Evolutionary conservation across 1,284 basidiomycete species (phyloP), one percentile per base, ranked within the genome.

Genomic region (Ustilago hordei): DNA sequence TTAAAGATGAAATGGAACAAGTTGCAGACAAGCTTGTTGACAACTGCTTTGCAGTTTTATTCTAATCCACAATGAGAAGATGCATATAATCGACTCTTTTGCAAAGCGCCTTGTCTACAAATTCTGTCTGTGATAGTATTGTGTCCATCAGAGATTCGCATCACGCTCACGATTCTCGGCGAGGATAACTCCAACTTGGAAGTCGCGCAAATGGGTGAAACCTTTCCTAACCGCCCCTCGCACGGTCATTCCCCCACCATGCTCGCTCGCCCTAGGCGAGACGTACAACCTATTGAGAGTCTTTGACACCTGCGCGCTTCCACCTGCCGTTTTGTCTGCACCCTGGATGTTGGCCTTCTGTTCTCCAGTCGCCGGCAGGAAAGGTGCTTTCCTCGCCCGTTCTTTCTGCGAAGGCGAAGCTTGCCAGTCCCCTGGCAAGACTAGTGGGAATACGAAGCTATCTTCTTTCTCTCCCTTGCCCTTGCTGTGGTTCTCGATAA

Each of bases 351-450:
- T n/a, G 34, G 31, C 39, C 41, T 59, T 38, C n/a, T 58, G 38
- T 19, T 69, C 67, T 15, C 48, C 55, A 1, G 70, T 62, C 3
- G 53, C 66, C 2, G 75, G 71, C 1, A 74, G 52, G 15, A 69
- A 63, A 3, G 69, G 57, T 4, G 64, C 67, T 15, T 64, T 61
- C 9, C 48, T 36, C 0, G 76, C 76, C 17, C 74, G 50, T 34
- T 69, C 53, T n/a, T 64, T 64, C 35, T 82, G 80, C 32, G 69
- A 58, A 3, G 69, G 73, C 6, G 74, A 74, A 6, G 75, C 72
- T n/a, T 78, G 75, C 56, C 68, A 71, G 39, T 84, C 82, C 6
- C 82, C 82, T 9, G 81, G 82, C 45, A 84, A 39, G 31, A 82
- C 80, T 0, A 84, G 60, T 0, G 82, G 82, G 50, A 84, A 82